Evolutionary conservation across 1,139 yeast species (phyloP), one percentile per base, ranked within the genome.

Genomic region (Yamadazyma friedrichii): DNA sequence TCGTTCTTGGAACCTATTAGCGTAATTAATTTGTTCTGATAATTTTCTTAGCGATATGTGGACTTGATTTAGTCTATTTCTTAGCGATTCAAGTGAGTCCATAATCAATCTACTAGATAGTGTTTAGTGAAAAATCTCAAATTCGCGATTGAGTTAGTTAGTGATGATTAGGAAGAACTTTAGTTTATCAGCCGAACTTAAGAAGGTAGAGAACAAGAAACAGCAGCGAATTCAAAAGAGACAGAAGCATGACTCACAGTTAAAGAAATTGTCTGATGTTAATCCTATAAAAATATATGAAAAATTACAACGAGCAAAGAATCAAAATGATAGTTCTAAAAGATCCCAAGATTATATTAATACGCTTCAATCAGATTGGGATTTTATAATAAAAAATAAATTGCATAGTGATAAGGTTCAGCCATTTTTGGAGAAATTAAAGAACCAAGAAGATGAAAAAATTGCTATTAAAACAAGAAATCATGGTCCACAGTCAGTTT

Each of bases 51-150:
- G 58, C 13, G 77, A 70, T 28, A 69, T 59, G 48, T 70, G 72
- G 13, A 70, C 74, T 48, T 72, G 77, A 49, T 70, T 70, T 26
- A 72, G 56, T 34, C 72, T 54, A 51, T 71, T 72, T 41, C 78
- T 54, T 27, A 71, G 57, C 6, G 74, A 61, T 52, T 72, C 78
- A 22, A 72, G 56, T 5, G 74, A 59, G 40, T 71, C 77, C 38
- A 59, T 54, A 11, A 10, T 25, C 4, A 8, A 25, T 25, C 28
- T 10, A 25, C n/a, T 10, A 10, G 12, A 8, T 25, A 6, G n/a
- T 25, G 12, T 11, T 9, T 25, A 25, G 9, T 25, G 28, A 25
- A 25, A 25, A 25, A 25, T 10, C 28, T 25, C 28, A 11, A 6
- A 20, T 6, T 20, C 24, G 24, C 24, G 24, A 20, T 20, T 20